phyloP scores from a whole-genome alignment of 257 asterid species.

The Penstemon eatonii region DNA sequence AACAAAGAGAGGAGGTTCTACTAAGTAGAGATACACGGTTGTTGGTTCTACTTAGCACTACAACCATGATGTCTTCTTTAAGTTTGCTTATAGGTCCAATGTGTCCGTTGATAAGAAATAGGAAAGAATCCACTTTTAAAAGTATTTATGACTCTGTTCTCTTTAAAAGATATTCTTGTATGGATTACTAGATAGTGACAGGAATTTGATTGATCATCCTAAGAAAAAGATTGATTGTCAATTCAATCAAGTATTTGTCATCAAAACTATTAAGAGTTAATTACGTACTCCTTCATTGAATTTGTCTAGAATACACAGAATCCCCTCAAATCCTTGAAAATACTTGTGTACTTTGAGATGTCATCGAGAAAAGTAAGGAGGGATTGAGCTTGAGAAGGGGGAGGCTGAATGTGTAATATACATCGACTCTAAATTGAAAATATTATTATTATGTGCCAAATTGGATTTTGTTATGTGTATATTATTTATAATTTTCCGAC shows the following conservation, averaged over 20 bases:
- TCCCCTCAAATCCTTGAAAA: not conserved
- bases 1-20: not conserved
- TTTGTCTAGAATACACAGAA: not conserved
- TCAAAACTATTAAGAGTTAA: no score
- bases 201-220: not conserved
- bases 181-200: not conserved
- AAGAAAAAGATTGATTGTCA: not conserved
- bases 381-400: not conserved
- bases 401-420: constrained; percentile 7
- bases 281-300: not conserved
- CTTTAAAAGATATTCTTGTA: not conserved
- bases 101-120: not conserved
- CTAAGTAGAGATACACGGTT: not conserved
- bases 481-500: not conserved
- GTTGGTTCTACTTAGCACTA: not conserved
- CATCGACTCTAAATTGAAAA: constrained; percentile 7
- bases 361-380: not conserved
- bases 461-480: not conserved
- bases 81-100: not conserved
- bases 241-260: no score
- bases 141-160: not conserved
- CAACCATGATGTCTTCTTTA: not conserved
- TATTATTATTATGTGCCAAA: not conserved
- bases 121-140: not conserved
- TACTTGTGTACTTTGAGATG: not conserved